Conservation (phyloP, 345 rosid species). For the Citrus hindsii region DNA sequence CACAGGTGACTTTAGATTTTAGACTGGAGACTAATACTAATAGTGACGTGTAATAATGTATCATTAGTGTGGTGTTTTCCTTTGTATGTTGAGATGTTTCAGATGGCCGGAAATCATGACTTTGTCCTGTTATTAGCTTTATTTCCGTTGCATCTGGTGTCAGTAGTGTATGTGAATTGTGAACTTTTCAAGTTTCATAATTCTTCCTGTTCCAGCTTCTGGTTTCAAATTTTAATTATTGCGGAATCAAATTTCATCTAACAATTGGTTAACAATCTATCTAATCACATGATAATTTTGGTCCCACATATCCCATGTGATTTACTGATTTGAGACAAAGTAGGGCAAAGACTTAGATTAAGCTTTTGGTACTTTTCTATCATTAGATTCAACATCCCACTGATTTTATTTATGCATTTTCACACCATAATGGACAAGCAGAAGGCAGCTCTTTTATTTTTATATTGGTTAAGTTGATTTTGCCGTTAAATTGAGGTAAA, state of each 20-base stretch:
- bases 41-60: conserved; percentile 55
- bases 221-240: conserved; percentile 30
- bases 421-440: neutral
- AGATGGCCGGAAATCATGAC: conserved; percentile 44
- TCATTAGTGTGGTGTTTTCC: conserved; percentile 54
- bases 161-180: conserved; percentile 41
- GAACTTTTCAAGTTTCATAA: conserved; percentile 27
- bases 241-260: conserved; percentile 22
- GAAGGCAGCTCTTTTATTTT: neutral
- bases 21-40: conserved; percentile 69
- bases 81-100: conserved; percentile 48
- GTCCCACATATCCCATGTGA: conserved; percentile 23
- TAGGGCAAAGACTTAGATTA: conserved; percentile 25
- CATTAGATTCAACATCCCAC: neutral
- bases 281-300: conserved; percentile 20
- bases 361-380: conserved; percentile 24
- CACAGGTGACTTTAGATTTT: conserved; percentile 71
- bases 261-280: conserved; percentile 30
- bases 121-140: conserved; percentile 37
- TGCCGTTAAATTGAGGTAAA: neutral
- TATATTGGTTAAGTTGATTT: neutral
- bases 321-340: conserved; percentile 12
- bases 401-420: neutral
- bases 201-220: conserved; percentile 18
- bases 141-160: conserved; percentile 35